phyloP scores from a whole-genome alignment of 176 grass and related monocot species.

The Cocos nucifera region DNA sequence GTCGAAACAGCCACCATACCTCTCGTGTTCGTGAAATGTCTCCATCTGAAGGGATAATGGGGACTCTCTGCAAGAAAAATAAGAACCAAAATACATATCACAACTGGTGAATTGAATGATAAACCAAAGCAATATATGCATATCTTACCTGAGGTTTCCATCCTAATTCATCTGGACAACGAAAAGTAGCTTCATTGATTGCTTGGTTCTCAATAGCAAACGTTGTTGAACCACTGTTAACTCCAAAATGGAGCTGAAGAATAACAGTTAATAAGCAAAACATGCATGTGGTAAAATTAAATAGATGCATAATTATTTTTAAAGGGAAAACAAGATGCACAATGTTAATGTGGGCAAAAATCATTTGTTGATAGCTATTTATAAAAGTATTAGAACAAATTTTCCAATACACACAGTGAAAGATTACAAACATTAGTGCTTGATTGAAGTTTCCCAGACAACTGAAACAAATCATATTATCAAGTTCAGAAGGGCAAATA shows the following conservation, averaged over 20 bases:
- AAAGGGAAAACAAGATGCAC: too few species aligned
- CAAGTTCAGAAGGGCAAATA: too few species aligned
- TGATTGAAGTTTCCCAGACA: too few species aligned
- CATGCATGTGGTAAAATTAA: too few species aligned
- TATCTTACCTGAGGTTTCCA: conserved; percentile 85
- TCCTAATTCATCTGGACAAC: conserved; percentile 95
- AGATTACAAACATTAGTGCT: too few species aligned
- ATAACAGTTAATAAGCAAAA: too few species aligned
- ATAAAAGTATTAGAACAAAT: too few species aligned
- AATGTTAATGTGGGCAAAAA: too few species aligned
- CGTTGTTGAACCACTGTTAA: conserved; percentile 77
- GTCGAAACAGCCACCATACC: conserved; percentile 28
- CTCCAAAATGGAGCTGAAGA: conserved; percentile 81
- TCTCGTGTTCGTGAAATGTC: conserved; percentile 53
- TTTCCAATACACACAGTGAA: too few species aligned
- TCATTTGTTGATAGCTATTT: too few species aligned
- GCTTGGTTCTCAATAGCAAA: conserved; percentile 93
- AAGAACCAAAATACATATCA: conserved; percentile 8
- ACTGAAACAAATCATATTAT: too few species aligned
- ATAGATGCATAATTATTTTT: too few species aligned
- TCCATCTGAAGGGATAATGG: conserved; percentile 77
- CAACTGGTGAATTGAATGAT: not conserved
- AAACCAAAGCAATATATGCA: conserved; percentile 10
- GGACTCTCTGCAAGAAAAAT: conserved; percentile 48
- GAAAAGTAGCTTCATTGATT: conserved; percentile 90